Conservation (phyloP, 2,329 filamentous ascomycete species). For the Ophiostoma ips region DNA sequence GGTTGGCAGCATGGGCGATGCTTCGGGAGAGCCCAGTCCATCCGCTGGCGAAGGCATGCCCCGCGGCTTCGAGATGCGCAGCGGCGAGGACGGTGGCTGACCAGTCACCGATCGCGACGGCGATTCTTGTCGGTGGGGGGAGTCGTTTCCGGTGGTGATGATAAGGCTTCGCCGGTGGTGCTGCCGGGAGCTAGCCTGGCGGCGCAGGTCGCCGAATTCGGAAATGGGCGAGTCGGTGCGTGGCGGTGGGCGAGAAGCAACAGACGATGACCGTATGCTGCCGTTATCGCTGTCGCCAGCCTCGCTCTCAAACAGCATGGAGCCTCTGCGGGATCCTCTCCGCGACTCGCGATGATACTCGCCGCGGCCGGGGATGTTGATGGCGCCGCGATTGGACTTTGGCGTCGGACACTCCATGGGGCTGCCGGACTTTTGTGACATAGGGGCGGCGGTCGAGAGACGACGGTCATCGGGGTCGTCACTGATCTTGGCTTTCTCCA, state of each 20-base stretch:
- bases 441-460: constrained; percentile 43
- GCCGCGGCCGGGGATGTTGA: constrained; percentile 43
- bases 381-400: constrained; percentile 56
- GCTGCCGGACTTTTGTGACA: constrained; percentile 76
- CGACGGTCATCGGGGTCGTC: constrained; percentile 27
- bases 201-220: constrained; percentile 62
- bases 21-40: constrained; percentile 66
- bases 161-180: constrained; percentile 79
- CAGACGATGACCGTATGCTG: constrained; percentile 68
- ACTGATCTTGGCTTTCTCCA: constrained; percentile 30
- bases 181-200: constrained; percentile 65
- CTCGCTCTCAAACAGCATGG: constrained; percentile 73
- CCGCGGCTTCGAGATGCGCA: constrained; percentile 74
- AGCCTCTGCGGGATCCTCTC: constrained; percentile 57
- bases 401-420: constrained; percentile 85
- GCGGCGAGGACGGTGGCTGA: constrained; percentile 62
- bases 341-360: constrained; percentile 60
- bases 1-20: constrained; percentile 72
- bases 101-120: constrained; percentile 53
- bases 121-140: constrained; percentile 75
- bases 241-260: constrained; percentile 50
- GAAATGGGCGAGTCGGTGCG: constrained; percentile 84
- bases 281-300: constrained; percentile 66
- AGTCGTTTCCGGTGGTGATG: constrained; percentile 46
- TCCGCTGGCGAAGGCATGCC: constrained; percentile 45